Conservation (phyloP, 2,329 filamentous ascomycete genomes). For the Metarhizium guizhouense region DNA sequence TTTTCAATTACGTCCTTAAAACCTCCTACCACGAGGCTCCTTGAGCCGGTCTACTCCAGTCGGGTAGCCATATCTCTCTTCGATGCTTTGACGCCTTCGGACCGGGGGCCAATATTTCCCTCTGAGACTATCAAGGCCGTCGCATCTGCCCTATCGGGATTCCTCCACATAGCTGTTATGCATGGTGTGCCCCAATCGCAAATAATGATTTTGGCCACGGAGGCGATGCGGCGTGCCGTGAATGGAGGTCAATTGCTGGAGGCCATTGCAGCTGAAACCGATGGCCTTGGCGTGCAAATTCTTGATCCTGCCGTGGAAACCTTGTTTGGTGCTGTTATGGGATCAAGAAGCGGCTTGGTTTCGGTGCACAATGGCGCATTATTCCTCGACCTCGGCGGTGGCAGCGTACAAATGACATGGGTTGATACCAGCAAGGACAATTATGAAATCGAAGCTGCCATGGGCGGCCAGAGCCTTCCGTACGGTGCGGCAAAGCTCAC, state of each 20-base stretch:
- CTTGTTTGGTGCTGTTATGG: constrained; percentile 66
- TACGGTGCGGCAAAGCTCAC: constrained; percentile 53
- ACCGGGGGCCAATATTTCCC: constrained; percentile 34
- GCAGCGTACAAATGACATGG: constrained; percentile 58
- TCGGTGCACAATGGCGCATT: constrained; percentile 55
- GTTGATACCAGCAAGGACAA: constrained; percentile 37
- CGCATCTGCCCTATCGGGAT: constrained; percentile 56
- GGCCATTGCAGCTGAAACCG: constrained; percentile 51
- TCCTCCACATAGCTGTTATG: constrained; percentile 60
- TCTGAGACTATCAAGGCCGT: constrained; percentile 55
- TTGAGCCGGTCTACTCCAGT: constrained; percentile 70
- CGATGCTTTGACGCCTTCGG: constrained; percentile 58
- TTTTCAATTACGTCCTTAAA: constrained; percentile 83
- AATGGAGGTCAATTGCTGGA: constrained; percentile 63
- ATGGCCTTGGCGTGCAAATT: constrained; percentile 60
- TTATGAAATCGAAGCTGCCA: constrained; percentile 46
- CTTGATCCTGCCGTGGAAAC: constrained; percentile 76
- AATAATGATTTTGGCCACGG: constrained; percentile 73
- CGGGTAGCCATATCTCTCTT: constrained; percentile 78
- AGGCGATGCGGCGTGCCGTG: constrained; percentile 73
- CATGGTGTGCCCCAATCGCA: constrained; percentile 58
- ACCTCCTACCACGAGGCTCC: constrained; percentile 59
- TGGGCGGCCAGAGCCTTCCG: constrained; percentile 47
- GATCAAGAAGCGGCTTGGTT: constrained; percentile 66
- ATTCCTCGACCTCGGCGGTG: constrained; percentile 80